A percentile compares a stretch with the other conserved stretches of the same genome.
These are phyloP conservation scores for Trichoderma gracile DNA, from an alignment of 2,329 filamentous ascomycete genomes.

Conservation along the genomic window DNA sequence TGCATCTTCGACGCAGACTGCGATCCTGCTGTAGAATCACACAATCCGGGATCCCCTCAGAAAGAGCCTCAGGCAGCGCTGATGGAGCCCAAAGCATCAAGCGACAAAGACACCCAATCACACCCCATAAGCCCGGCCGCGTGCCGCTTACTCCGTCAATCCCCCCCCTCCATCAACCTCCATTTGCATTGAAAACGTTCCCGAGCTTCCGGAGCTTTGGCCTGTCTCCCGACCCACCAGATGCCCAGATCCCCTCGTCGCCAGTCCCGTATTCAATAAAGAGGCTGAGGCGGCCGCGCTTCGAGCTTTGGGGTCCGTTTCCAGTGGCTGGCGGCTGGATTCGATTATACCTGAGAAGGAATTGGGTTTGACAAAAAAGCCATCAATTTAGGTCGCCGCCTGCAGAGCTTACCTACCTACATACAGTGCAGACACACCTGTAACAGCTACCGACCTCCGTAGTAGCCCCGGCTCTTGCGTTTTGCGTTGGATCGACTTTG, in stretches of 20 bases:
- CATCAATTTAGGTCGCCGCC: no score
- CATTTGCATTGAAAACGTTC: slow-evolving; percentile 4
- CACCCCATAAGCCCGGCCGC: slow-evolving; percentile 8
- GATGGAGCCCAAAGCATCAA: not conserved
- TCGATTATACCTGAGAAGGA: no score
- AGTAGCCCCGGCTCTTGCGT: not conserved
- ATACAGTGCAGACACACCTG: not conserved
- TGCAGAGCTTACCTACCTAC: no score
- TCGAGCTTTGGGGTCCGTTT: not conserved
- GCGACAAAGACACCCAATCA: slow-evolving; percentile 14
- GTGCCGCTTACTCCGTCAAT: slow-evolving; percentile 18
- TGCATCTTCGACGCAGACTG: not conserved
- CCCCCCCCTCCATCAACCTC: no score
- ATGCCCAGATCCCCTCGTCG: not conserved
- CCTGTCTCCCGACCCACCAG: slow-evolving; percentile 15
- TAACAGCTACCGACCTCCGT: no score
- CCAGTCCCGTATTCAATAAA: slow-evolving; percentile 14
- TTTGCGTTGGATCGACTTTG: no score
- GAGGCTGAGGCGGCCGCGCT: slow-evolving; percentile 18
- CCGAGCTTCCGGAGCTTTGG: slow-evolving; percentile 19
- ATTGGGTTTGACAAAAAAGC: no score
- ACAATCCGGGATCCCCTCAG: no score
- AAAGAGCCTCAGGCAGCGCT: not conserved
- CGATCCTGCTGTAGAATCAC: not conserved
- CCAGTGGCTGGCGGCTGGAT: slow-evolving; percentile 3